Evolutionary conservation across 139 green algal genomes (phyloP).

Genomic region (Gonium pectorale): DNA sequence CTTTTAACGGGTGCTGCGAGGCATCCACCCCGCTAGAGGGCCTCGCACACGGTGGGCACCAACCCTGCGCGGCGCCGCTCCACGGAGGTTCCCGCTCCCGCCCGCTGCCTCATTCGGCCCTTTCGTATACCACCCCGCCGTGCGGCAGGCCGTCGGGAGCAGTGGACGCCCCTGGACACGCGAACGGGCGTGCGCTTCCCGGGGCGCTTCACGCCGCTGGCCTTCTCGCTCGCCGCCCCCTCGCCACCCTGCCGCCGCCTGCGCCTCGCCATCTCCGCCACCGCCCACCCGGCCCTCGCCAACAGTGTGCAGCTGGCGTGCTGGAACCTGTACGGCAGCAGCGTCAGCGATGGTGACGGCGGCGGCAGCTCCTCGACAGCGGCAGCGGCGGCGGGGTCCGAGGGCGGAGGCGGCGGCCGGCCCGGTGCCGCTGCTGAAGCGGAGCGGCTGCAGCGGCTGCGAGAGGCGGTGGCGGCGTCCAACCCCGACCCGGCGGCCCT

Average conservation of each 20-base stretch:
- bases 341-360: too few species aligned
- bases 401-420: not conserved
- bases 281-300: slow-evolving; percentile 61
- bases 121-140: too few species aligned
- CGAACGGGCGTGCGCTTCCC: slow-evolving; percentile 60
- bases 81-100: too few species aligned
- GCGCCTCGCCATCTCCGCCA: slow-evolving; percentile 61
- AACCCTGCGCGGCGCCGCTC: too few species aligned
- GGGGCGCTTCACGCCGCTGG: slow-evolving; percentile 48
- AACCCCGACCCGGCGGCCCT: not conserved
- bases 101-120: too few species aligned
- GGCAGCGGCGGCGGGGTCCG: too few species aligned
- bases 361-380: too few species aligned
- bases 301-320: slow-evolving; percentile 79
- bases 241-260: slow-evolving; percentile 45
- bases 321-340: slow-evolving; percentile 69
- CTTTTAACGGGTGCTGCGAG: too few species aligned
- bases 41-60: too few species aligned
- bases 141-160: not conserved
- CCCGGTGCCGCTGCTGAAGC: not conserved
- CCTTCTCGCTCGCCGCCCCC: slow-evolving; percentile 40
- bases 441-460: slow-evolving; percentile 1
- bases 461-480: not conserved
- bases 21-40: too few species aligned
- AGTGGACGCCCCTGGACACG: slow-evolving; percentile 54